Percentiles rank a stretch among this genome's conserved stretches.
Conservation (phyloP, 768 basidiomycete genomes). For the Hygrophoropsis aurantiaca region DNA sequence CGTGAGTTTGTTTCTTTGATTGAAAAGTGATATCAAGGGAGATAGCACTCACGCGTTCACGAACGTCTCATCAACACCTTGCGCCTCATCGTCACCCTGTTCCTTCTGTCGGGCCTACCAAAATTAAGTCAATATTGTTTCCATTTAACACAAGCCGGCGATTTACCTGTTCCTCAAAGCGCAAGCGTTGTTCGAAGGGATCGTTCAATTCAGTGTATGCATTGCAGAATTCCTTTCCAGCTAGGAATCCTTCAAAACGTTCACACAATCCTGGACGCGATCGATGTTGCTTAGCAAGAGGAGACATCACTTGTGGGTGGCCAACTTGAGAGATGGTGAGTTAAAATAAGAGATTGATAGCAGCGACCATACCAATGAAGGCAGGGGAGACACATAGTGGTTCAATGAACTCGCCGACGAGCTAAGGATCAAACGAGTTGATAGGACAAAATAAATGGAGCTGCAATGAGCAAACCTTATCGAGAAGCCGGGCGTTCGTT, state of each 20-base stretch:
- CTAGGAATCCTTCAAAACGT: constrained; percentile 98
- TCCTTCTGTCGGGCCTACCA: constrained; percentile 84
- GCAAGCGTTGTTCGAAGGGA: constrained; percentile 91
- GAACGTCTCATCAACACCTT: constrained; percentile 94
- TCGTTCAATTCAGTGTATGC: constrained; percentile 99
- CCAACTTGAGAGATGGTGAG: constrained; percentile 57
- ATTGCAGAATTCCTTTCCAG: constrained; percentile 97
- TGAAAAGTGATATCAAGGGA: neutral
- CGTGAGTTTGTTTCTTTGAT: constrained; percentile 1
- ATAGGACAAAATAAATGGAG: constrained; percentile 1
- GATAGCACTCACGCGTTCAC: constrained; percentile 76
- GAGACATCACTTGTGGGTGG: constrained; percentile 99
- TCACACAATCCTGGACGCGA: constrained; percentile 97
- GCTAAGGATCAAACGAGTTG: constrained; percentile 41
- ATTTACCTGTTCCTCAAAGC: constrained; percentile 90
- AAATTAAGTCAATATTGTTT: neutral
- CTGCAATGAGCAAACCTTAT: constrained; percentile 60
- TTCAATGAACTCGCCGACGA: constrained; percentile 98
- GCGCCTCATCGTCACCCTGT: constrained; percentile 96
- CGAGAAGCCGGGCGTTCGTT: constrained; percentile 91
- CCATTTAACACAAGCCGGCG: neutral
- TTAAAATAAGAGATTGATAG: neutral
- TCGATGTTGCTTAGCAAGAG: constrained; percentile 97
- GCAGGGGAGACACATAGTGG: constrained; percentile 94
- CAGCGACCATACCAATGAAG: constrained; percentile 71